Evolutionary conservation across 2,329 filamentous ascomycete species (phyloP).

Genomic region (Ascochyta fabae): DNA sequence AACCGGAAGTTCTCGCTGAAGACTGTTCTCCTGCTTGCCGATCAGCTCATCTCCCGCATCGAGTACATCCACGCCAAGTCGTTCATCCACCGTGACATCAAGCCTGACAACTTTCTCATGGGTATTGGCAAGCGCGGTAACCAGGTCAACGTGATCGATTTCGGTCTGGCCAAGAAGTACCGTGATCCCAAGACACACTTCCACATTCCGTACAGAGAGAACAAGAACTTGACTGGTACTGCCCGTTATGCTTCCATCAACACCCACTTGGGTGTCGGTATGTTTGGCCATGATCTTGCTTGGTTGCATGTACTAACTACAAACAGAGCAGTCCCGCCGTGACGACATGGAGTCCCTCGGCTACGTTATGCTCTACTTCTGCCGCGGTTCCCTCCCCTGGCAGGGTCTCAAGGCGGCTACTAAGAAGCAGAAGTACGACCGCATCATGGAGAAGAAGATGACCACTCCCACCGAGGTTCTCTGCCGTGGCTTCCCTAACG

Average conservation of each 20-base stretch:
- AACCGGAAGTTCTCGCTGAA: conserved; percentile 99
- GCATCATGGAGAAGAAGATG: conserved; percentile 99
- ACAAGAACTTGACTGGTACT: conserved; percentile 99
- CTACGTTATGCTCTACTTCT: conserved; percentile 99
- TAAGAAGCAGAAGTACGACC: conserved; percentile 99
- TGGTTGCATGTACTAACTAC: conserved; percentile 20
- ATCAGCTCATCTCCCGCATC: conserved; percentile 98
- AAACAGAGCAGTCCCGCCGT: conserved; percentile 90
- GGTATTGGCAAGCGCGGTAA: conserved; percentile 98
- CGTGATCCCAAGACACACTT: conserved; percentile 99
- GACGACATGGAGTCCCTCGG: conserved; percentile 99
- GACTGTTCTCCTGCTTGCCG: conserved; percentile 93
- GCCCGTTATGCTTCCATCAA: conserved; percentile 99
- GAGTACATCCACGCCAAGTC: conserved; percentile 99
- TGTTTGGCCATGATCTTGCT: conserved; percentile 31
- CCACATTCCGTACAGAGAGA: conserved; percentile 99
- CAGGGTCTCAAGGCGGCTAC: conserved; percentile 98
- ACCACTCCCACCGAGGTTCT: conserved; percentile 98
- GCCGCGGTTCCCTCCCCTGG: conserved; percentile 97
- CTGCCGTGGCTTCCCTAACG: conserved; percentile 98
- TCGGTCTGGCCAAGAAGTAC: conserved; percentile 99
- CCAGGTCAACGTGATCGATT: conserved; percentile 99
- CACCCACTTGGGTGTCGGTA: conserved; percentile 93
- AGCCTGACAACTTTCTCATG: conserved; percentile 99
- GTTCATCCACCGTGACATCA: conserved; percentile 99